Percentiles rank a stretch among this genome's conserved stretches.
Evolutionary conservation across 352 stramenopile species (phyloP).

Genomic region (Phytopythium sindhum): DNA sequence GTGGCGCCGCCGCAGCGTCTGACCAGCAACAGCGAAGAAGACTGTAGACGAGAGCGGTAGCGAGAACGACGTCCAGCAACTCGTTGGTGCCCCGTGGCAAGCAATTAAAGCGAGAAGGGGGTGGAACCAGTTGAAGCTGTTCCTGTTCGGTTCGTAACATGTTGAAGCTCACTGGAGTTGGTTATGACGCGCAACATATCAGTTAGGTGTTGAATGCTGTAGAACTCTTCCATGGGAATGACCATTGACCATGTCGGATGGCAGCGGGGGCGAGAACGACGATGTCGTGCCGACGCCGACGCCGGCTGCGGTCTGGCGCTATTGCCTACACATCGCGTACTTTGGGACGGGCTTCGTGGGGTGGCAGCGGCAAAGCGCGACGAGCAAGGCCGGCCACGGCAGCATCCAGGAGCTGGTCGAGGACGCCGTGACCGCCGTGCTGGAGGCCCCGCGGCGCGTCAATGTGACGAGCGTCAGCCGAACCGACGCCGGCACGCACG

Average conservation of each 20-base stretch:
- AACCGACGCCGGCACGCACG: conserved; percentile 81
- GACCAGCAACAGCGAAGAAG: conserved; percentile 1
- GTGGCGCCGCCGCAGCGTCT: conserved; percentile 63
- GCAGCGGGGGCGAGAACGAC: background rate
- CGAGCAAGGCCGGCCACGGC: conserved; percentile 43
- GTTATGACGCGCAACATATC: background rate
- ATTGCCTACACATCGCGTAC: conserved; percentile 77
- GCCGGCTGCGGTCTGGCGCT: conserved; percentile 30
- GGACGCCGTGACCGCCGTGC: conserved; percentile 48
- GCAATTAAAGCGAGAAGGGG: background rate
- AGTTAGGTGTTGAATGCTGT: background rate
- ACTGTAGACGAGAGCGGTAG: conserved; percentile 1
- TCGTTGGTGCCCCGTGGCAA: too few relatives aligned
- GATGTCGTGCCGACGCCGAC: background rate
- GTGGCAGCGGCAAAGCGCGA: conserved; percentile 70
- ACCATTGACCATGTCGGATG: conserved; percentile 17
- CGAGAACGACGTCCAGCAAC: background rate
- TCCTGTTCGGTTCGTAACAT: background rate
- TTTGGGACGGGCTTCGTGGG: conserved; percentile 69
- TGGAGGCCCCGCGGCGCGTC: conserved; percentile 42
- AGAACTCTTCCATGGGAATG: too few relatives aligned
- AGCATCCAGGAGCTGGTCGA: conserved; percentile 84
- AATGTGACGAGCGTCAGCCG: conserved; percentile 85
- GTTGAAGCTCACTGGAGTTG: background rate
- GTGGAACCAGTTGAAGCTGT: background rate